Evolutionary conservation across 208 protist genomes (phyloP).

Genomic region (Trypanosoma mega): DNA sequence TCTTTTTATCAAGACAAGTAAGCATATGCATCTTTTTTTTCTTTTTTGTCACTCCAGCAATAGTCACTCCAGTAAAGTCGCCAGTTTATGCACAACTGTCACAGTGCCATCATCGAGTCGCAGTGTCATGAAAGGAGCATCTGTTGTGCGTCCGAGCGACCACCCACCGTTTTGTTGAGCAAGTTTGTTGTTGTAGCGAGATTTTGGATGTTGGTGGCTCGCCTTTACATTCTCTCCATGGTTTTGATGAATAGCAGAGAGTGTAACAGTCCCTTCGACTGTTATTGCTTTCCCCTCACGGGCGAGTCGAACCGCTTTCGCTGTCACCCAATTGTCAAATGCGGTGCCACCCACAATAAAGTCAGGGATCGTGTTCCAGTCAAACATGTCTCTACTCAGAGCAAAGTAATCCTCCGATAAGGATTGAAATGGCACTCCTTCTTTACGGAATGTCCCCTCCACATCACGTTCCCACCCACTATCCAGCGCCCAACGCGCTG

Average conservation of each 20-base stretch:
- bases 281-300: conserved; percentile 6
- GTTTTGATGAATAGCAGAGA: conserved; percentile 35
- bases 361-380: conserved; percentile 26
- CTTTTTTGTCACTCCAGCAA: background rate
- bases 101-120: conserved; percentile 13
- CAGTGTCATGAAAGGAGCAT: conserved; percentile 23
- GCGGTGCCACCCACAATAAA: conserved; percentile 35
- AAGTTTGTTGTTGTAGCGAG: conserved; percentile 19
- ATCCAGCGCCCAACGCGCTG: conserved; percentile 15
- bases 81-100: too few relatives aligned
- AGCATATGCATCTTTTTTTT: background rate
- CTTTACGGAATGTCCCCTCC: background rate
- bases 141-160: conserved; percentile 22
- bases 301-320: conserved; percentile 14
- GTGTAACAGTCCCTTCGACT: conserved; percentile 26
- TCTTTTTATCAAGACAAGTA: conserved; percentile 13
- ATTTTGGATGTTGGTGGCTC: conserved; percentile 23
- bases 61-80: too few relatives aligned
- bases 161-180: conserved; percentile 13
- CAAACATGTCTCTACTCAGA: conserved; percentile 22
- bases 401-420: conserved; percentile 38
- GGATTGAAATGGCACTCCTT: conserved; percentile 18
- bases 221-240: conserved; percentile 18
- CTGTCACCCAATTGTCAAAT: conserved; percentile 43
- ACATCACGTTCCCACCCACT: conserved; percentile 12